These are phyloP conservation scores for Aureobasidium melanogenum DNA, from an alignment of 2,329 filamentous ascomycete species.

Conservation along the genomic window DNA sequence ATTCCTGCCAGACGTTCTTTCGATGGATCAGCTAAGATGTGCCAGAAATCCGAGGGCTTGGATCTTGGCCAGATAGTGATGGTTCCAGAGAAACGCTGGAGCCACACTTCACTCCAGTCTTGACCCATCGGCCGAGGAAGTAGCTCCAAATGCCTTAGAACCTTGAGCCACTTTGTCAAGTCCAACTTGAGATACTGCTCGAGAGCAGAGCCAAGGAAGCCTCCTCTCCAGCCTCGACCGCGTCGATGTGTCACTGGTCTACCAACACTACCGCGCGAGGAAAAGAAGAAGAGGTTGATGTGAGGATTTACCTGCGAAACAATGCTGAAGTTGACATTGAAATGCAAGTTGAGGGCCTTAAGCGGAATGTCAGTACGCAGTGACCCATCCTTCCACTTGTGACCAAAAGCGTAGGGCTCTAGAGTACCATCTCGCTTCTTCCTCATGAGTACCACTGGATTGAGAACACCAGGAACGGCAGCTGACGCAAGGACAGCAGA, in stretches of 20 bases:
- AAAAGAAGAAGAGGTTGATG: conserved; percentile 98
- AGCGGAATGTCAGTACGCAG: conserved; percentile 91
- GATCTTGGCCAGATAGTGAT: conserved; percentile 94
- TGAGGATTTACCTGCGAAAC: conserved; percentile 87
- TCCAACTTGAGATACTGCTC: conserved; percentile 97
- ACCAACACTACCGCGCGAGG: conserved; percentile 81
- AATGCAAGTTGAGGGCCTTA: conserved; percentile 87
- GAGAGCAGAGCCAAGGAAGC: conserved; percentile 82
- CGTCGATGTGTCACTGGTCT: conserved; percentile 88
- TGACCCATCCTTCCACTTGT: conserved; percentile 98
- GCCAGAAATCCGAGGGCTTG: conserved; percentile 66
- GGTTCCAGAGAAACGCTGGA: conserved; percentile 89
- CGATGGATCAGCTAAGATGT: conserved; percentile 79
- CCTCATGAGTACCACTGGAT: conserved; percentile 87
- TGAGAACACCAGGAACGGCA: conserved; percentile 90
- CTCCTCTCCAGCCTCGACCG: conserved; percentile 90
- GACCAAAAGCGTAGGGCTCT: conserved; percentile 87
- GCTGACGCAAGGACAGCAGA: conserved; percentile 90
- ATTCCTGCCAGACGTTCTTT: conserved; percentile 69
- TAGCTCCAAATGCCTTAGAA: conserved; percentile 83
- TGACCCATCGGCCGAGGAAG: conserved; percentile 84
- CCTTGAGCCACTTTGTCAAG: conserved; percentile 94
- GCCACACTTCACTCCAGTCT: conserved; percentile 94
- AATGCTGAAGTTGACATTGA: conserved; percentile 97
- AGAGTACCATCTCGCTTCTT: conserved; percentile 70